Base-by-base conservation (phyloP, 2,329 filamentous ascomycete species). In the Cordyceps fumosorosea region DNA sequence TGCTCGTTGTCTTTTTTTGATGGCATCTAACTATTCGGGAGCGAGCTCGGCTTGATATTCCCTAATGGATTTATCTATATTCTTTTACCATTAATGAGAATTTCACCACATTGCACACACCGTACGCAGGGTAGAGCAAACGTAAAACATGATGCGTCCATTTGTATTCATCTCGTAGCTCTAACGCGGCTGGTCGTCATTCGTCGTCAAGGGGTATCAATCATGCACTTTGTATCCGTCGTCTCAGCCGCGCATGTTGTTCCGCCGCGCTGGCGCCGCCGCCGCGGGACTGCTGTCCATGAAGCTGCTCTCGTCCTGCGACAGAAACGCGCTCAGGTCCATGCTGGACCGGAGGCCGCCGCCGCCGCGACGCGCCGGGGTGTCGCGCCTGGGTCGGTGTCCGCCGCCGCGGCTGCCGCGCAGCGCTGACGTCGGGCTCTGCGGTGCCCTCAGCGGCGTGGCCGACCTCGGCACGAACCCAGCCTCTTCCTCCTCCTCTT, bases 291-390 rank as follows among this genome's bases (percentile, higher is more conserved):
- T 85, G 67, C 81, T 83, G 1, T 78, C 78, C 64, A 82, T 74
- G 60, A 82, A 76, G 65, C 82, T 86, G 70, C 84, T 85, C 62
- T 82, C 85, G 44, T 85, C 81, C 44, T 78, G 75, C 8, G 82
- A 84, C 57, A 86, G 72, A 11, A 85, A 71, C 45, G 81, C 79
- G 66, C 81, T 84, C 53, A 85, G 74, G 65, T 86, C 84, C 60
- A 88, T 76, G 66, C 84, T 86, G 71, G 65, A 77, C 73, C 75
- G 68, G 32, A 72, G 67, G 12, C 67, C 68, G 2, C 68, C 68
- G 2, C 68, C 29, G 29, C 29, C 29, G 8, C 29, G 29, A 29
- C 29, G 29, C 29, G 29, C 29, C 29, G 29, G 29, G 3, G 29
- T 29, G 29, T 29, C 29, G 29, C 29, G 29, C 29, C 29, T 29